Conservation (phyloP, 2,329 filamentous ascomycete genomes). For the Lachnellula arida region DNA sequence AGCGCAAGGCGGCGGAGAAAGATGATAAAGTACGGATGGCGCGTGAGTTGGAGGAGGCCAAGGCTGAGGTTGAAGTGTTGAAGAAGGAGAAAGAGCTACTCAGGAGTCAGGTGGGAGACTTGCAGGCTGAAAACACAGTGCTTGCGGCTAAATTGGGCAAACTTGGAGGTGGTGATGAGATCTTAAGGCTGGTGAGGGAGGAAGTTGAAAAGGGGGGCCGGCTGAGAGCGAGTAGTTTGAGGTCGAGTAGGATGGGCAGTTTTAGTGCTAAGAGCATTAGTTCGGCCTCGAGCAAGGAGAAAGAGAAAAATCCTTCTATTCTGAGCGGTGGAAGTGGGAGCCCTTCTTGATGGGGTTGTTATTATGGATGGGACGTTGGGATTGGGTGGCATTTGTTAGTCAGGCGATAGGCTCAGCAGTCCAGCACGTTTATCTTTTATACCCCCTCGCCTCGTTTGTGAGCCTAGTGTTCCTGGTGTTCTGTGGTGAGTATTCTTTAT, state of each 20-base stretch:
- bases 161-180: conserved; percentile 31
- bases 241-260: conserved; percentile 10
- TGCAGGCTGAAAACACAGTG: conserved; percentile 57
- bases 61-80: conserved; percentile 49
- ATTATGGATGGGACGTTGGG: no score
- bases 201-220: conserved; percentile 20
- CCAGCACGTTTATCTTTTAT: no score
- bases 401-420: no score
- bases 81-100: conserved; percentile 53
- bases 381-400: no score
- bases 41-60: conserved; percentile 49
- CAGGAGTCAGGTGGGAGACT: conserved; percentile 49
- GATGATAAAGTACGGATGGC: conserved; percentile 47
- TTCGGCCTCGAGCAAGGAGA: conserved; percentile 6
- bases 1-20: conserved; percentile 47
- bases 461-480: no score
- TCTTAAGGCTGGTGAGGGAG: conserved; percentile 24
- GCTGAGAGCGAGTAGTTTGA: conserved; percentile 23
- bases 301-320: conserved; percentile 3
- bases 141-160: conserved; percentile 51
- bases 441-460: no score
- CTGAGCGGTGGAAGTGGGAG: neutral
- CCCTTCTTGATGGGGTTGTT: no score
- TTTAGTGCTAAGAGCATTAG: conserved; percentile 8
- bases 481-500: no score